Base-by-base conservation (phyloP, 192 early-diverging fungal species). In the Linderina pennispora region DNA sequence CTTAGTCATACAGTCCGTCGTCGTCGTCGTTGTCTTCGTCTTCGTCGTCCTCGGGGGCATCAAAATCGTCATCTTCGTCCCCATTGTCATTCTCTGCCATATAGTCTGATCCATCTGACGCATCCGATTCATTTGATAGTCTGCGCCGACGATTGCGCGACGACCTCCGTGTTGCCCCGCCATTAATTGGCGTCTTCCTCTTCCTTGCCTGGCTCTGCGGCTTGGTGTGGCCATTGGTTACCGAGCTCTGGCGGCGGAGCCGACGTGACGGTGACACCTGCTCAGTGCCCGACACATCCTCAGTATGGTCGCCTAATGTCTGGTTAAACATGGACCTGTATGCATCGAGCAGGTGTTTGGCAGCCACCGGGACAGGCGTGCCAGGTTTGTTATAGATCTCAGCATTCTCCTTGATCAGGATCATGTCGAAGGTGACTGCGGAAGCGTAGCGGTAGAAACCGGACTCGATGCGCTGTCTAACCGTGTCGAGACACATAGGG, bases 351-450 rank as follows among this genome's bases (percentile, higher is more conserved):
- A 76, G 50, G 35, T 55, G 18, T 36, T 61, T 51, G 4, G 73
- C 73, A 1, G 62, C 57, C 8, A 53, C 31, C 8, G 61, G 53
- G 11, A 75, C 61, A n/a, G 32, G 35, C 13, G 65, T 63, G 0
- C 57, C 65, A 1, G 79, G 75, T 16, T 81, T 74, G 40, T 89
- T 89, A 47, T 79, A 89, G 16, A 67, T 75, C 17, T 77, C 55
- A 0, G 83, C 85, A 63, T 89, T 86, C 21, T 76, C 74, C 28
- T 67, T 69, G 19, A 89, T 78, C 43, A 82, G 51, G 34, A 60
- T 62, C 10, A 89, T 63, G 54, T 89, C 87, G 47, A 77, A 84
- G n/a, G 77, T 47, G 13, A 89, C 72, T 1, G 84, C 81, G 62
- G 69, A 76, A 18, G 52, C 16, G 11, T 75, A 70, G 22, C 86